Evolutionary conservation across 176 grass and related monocot species (phyloP).

Genomic region (Ensete ventricosum): DNA sequence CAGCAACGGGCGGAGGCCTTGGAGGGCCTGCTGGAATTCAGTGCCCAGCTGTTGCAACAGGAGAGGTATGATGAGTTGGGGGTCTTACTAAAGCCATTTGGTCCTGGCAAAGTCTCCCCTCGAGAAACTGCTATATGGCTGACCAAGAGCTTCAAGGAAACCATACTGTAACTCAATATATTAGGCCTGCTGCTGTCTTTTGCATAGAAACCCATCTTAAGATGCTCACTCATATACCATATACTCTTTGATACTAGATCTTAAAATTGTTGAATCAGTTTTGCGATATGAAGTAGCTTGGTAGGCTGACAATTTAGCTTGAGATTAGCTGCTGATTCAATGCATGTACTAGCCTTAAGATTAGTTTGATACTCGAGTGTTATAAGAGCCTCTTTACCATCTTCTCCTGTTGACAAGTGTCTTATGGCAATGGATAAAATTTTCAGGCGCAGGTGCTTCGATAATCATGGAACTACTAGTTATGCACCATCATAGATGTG

Average conservation of each 20-base stretch:
- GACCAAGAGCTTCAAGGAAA: conserved; percentile 91
- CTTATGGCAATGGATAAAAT: too few relatives aligned
- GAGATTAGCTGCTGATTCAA: neutral
- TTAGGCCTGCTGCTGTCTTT: too few relatives aligned
- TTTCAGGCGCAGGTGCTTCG: too few relatives aligned
- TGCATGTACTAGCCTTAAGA: neutral
- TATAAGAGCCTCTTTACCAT: neutral
- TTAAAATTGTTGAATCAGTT: neutral
- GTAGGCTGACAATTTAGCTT: neutral
- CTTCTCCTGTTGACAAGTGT: neutral
- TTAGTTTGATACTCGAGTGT: too few relatives aligned
- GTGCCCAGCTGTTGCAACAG: conserved; percentile 76
- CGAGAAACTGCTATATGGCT: conserved; percentile 95
- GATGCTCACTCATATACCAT: neutral
- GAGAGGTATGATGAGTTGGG: conserved; percentile 70
- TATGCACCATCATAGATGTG: too few relatives aligned
- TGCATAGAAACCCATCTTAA: too few relatives aligned
- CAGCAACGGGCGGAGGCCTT: conserved; percentile 87
- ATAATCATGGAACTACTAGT: too few relatives aligned
- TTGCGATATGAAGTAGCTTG: neutral
- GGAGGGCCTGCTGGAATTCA: conserved; percentile 88
- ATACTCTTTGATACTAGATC: neutral
- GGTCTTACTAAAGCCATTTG: conserved; percentile 84
- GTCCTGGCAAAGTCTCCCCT: conserved; percentile 69
- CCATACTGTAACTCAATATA: conserved; percentile 19